Base-by-base conservation (phyloP, 495 filamentous ascomycete genomes). In the Tetracladium setigerum region DNA sequence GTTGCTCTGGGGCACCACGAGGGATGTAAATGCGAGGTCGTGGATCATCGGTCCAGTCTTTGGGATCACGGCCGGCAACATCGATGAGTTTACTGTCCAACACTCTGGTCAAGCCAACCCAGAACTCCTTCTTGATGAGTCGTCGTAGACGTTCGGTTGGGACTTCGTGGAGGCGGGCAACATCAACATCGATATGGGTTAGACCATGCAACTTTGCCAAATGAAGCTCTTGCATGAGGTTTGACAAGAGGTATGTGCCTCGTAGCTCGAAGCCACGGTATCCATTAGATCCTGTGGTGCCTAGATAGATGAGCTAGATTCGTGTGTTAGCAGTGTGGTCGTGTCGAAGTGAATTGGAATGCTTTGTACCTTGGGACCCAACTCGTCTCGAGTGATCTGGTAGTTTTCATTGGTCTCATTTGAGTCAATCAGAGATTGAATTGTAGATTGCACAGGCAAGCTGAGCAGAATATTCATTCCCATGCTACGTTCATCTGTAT, bases 371-470 rank as follows among this genome's bases (percentile, higher is more conserved):
- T 98, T 98, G 15, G 92, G 92, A 11, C 92, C 92, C 47, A 72
- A 67, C 68, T 97, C 92, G 61, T 97, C 91, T 55, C 97, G 94
- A 5, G 92, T 97, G 60, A 98, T 98, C 64, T 96, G 88, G 69
- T 82, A 82, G 61, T 97, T 95, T 15, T 73, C 68, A 64, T 98
- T 89, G 3, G 89, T 90, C 57, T 97, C 92, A 60, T 98, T 92
- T 41, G 84, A 81, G 32, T 78, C 74, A 24, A 86, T 69, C 19
- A 98, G 72, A 19, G 71, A 74, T 38, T 83, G 68, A 15, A 91
- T 71, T 0, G 89, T 92, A 14, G 75, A 66, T 12, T 90, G 82
- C 47, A 95, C 87, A 41, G 85, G 70, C 62, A 92, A 76, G 22
- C 22, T 27, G 22, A 27, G 22, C 22, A n/a, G n/a, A n/a, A n/a